Evolutionary conservation across 306 rosid species (phyloP).

Genomic region (Hylodesmum podocarpum): DNA sequence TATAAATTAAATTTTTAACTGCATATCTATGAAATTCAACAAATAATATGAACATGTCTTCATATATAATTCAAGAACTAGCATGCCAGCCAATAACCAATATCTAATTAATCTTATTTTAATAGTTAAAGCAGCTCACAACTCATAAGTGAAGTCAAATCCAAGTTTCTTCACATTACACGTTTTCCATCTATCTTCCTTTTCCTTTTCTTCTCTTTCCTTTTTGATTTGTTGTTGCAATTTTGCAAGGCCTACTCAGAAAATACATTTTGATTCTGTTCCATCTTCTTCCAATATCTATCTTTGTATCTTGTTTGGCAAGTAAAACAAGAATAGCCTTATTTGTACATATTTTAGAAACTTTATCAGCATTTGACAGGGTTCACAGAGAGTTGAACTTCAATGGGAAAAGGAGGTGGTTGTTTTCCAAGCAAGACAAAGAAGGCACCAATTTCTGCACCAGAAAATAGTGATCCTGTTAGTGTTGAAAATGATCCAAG

Average conservation of each 20-base stretch:
- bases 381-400: not conserved
- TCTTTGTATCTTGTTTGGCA: slow-evolving; percentile 24
- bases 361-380: not conserved
- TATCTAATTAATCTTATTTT: slow-evolving; percentile 11
- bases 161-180: slow-evolving; percentile 22
- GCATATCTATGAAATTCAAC: too few relatives aligned
- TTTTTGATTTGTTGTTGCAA: not conserved
- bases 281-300: not conserved
- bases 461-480: slow-evolving; percentile 32
- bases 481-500: slow-evolving; percentile 35
- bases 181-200: slow-evolving; percentile 12
- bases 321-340: not conserved
- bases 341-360: not conserved
- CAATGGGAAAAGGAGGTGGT: slow-evolving; percentile 79
- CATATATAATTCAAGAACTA: not conserved
- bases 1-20: too few relatives aligned
- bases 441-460: slow-evolving; percentile 30
- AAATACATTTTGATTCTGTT: too few relatives aligned
- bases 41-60: not conserved
- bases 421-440: slow-evolving; percentile 71
- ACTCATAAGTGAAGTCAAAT: slow-evolving; percentile 40
- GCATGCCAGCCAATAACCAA: slow-evolving; percentile 33
- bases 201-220: not conserved
- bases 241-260: not conserved
- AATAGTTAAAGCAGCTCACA: slow-evolving; percentile 36